Conservation (phyloP, 495 filamentous ascomycete species). For the Monascus purpureus region DNA sequence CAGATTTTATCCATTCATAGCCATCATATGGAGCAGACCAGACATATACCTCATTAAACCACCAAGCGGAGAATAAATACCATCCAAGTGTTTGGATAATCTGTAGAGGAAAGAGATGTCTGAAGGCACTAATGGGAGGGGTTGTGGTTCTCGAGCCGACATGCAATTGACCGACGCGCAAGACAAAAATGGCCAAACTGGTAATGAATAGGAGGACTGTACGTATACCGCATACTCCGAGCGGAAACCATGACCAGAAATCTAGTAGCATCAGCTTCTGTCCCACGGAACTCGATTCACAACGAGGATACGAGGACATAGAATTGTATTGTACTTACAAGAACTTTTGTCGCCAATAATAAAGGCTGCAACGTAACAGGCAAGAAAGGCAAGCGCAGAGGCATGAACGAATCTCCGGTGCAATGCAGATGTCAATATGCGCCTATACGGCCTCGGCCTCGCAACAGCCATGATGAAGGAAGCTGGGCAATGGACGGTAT, state of each 20-base stretch:
- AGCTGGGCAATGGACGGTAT: slow-evolving; percentile 15
- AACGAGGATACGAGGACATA: slow-evolving; percentile 5
- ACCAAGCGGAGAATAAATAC: slow-evolving; percentile 64
- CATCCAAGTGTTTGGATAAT: slow-evolving; percentile 53
- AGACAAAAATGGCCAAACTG: slow-evolving; percentile 53
- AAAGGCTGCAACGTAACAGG: slow-evolving; percentile 65
- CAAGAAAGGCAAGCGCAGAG: slow-evolving; percentile 44
- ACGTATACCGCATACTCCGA: slow-evolving; percentile 61
- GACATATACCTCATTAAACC: slow-evolving; percentile 73
- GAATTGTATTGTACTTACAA: slow-evolving; percentile 32
- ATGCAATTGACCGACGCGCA: slow-evolving; percentile 80
- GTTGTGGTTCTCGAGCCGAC: slow-evolving; percentile 48
- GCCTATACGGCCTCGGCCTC: slow-evolving; percentile 54
- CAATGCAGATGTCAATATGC: slow-evolving; percentile 78
- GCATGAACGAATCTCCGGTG: slow-evolving; percentile 76
- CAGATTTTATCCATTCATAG: slow-evolving; percentile 56
- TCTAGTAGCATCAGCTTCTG: slow-evolving; percentile 27
- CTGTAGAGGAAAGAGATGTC: slow-evolving; percentile 37
- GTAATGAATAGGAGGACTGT: slow-evolving; percentile 58
- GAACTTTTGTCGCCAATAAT: slow-evolving; percentile 56
- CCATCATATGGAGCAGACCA: slow-evolving; percentile 55
- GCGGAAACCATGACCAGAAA: slow-evolving; percentile 75
- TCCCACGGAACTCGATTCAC: slow-evolving; percentile 1
- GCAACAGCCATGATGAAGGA: slow-evolving; percentile 30
- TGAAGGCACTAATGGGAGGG: slow-evolving; percentile 51